A percentile compares a stretch with the other conserved stretches of the same genome.
These are phyloP conservation scores for Cornus florida DNA, from an alignment of 148 eudicot genomes.

Conservation along the genomic window DNA sequence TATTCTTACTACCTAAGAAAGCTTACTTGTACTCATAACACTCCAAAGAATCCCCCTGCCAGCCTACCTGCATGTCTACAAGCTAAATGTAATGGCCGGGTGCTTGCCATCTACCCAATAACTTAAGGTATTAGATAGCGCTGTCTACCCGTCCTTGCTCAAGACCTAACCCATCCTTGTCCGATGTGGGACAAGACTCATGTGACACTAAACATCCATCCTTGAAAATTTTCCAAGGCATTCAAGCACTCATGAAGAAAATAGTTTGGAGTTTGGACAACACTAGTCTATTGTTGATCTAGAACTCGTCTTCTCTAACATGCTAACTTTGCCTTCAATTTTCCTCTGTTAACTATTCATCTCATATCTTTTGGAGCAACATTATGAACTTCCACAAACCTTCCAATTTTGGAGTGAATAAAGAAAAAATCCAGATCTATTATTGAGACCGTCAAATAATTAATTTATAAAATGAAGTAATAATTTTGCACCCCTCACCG, in stretches of 20 bases:
- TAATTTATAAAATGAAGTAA: not conserved
- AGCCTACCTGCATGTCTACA: not conserved
- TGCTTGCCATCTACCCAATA: too few relatives aligned
- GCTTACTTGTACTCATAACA: not conserved
- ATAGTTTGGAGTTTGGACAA: not conserved
- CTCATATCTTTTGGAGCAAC: not conserved
- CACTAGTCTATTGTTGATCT: not conserved
- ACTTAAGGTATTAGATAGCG: too few relatives aligned
- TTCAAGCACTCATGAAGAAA: not conserved
- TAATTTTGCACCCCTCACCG: conserved; percentile 43
- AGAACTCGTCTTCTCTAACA: not conserved
- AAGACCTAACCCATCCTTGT: too few relatives aligned
- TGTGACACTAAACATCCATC: not conserved
- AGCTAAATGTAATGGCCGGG: too few relatives aligned
- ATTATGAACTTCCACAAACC: not conserved
- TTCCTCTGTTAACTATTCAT: not conserved
- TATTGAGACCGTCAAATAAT: not conserved
- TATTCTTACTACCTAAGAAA: not conserved
- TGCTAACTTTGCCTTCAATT: not conserved
- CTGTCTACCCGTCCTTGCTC: too few relatives aligned
- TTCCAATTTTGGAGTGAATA: not conserved
- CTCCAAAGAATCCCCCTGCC: not conserved
- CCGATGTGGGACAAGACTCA: too few relatives aligned
- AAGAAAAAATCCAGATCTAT: conserved; percentile 2
- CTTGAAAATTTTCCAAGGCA: not conserved